These are phyloP conservation scores for Rhizophagus clarus DNA, from an alignment of 192 early-diverging fungal genomes.

Conservation along the genomic window DNA sequence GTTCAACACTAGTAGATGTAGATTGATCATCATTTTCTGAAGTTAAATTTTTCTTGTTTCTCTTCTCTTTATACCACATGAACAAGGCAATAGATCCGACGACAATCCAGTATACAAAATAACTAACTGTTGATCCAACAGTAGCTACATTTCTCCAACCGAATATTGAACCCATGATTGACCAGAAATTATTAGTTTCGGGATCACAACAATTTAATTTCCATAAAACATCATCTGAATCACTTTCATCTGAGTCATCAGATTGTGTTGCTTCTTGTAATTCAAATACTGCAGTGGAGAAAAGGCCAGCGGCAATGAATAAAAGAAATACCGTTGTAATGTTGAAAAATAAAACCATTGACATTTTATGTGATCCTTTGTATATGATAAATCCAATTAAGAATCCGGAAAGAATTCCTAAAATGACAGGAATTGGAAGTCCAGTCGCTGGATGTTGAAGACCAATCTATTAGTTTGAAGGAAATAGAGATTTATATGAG, in stretches of 20 bases:
- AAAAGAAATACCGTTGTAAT: constrained; percentile 71
- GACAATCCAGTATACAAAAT: constrained; percentile 77
- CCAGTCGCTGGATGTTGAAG: constrained; percentile 62
- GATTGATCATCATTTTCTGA: not conserved
- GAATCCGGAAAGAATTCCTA: constrained; percentile 68
- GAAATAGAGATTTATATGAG: not conserved
- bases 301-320: constrained; percentile 81
- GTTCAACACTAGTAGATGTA: not conserved
- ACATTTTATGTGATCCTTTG: constrained; percentile 65
- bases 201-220: constrained; percentile 66
- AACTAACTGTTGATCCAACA: constrained; percentile 69
- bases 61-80: not conserved
- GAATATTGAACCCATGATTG: constrained; percentile 73
- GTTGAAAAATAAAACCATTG: constrained; percentile 81
- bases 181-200: constrained; percentile 58
- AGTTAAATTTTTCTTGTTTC: not conserved
- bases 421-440: constrained; percentile 80
- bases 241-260: too few relatives aligned
- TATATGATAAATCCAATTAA: constrained; percentile 77
- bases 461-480: constrained; percentile 47
- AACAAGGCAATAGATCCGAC: not conserved
- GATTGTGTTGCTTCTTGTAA: constrained; percentile 63
- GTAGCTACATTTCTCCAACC: constrained; percentile 83
- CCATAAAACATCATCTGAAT: constrained; percentile 66
- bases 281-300: constrained; percentile 66